Evolutionary conservation across 306 rosid species (phyloP).

Genomic region (Potentilla sterilis): DNA sequence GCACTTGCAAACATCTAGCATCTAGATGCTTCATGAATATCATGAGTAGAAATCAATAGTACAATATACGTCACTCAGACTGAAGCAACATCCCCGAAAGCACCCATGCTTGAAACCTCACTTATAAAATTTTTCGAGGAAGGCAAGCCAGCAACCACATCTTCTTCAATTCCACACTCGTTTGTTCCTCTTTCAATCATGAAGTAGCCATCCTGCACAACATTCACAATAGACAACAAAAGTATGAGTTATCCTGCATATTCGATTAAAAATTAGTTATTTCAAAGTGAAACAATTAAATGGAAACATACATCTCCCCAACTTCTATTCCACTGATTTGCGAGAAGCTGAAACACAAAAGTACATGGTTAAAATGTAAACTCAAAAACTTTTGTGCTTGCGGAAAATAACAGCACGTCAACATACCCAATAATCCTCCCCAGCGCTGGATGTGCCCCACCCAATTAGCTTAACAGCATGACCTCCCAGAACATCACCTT

Average conservation of each 20-base stretch:
- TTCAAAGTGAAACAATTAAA: slow-evolving; percentile 18
- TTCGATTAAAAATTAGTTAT: not conserved
- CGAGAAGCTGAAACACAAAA: slow-evolving; percentile 72
- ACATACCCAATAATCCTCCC: slow-evolving; percentile 92
- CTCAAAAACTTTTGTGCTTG: not conserved
- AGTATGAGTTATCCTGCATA: not conserved
- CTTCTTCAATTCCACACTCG: slow-evolving; percentile 87
- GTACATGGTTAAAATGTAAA: slow-evolving; percentile 26
- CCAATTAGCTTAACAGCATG: slow-evolving; percentile 96
- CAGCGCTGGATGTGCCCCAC: slow-evolving; percentile 83
- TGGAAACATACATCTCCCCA: slow-evolving; percentile 89
- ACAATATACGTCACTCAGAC: not conserved
- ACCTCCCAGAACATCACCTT: slow-evolving; percentile 74
- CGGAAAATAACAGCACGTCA: slow-evolving; percentile 16
- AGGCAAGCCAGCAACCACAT: slow-evolving; percentile 82
- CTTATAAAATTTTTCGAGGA: slow-evolving; percentile 53
- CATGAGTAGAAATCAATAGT: not conserved
- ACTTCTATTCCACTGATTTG: slow-evolving; percentile 90
- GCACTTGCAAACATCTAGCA: not conserved
- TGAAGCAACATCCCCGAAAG: slow-evolving; percentile 7
- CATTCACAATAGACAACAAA: slow-evolving; percentile 9
- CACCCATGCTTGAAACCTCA: slow-evolving; percentile 42
- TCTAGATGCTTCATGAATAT: slow-evolving; percentile 1
- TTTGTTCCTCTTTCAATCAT: slow-evolving; percentile 83
- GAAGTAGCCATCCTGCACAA: slow-evolving; percentile 89